Percentiles rank a stretch among this genome's conserved stretches.
Evolutionary conservation across 139 green algal genomes (phyloP).

Genomic region (Picocystis salinarum): DNA sequence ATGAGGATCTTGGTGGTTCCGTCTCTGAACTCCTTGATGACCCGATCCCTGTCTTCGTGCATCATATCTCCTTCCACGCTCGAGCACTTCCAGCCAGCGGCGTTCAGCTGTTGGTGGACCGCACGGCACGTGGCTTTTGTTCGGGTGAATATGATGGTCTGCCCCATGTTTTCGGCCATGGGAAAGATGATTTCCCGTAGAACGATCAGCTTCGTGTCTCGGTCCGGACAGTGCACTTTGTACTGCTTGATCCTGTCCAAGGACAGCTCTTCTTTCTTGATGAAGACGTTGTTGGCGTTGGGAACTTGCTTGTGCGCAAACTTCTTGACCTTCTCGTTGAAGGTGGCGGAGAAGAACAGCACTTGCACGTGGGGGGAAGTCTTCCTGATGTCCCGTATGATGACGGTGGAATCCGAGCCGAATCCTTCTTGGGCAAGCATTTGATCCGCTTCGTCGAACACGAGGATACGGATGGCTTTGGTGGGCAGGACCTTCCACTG

Average conservation of each 20-base stretch:
- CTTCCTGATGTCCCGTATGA: conserved; percentile 21
- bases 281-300: conserved; percentile 51
- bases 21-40: conserved; percentile 79
- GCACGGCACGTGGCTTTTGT: conserved; percentile 9
- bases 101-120: conserved; percentile 37
- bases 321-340: conserved; percentile 75
- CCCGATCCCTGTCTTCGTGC: conserved; percentile 53
- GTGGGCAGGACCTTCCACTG: conserved; percentile 42
- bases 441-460: conserved; percentile 98
- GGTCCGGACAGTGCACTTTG: conserved; percentile 50
- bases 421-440: conserved; percentile 65
- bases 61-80: conserved; percentile 67
- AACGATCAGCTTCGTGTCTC: conserved; percentile 59
- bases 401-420: conserved; percentile 4
- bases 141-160: conserved; percentile 97
- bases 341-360: conserved; percentile 92
- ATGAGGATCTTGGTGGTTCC: conserved; percentile 91
- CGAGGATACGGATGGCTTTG: conserved; percentile 57
- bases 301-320: conserved; percentile 35
- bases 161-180: conserved; percentile 84
- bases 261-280: conserved; percentile 74
- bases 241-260: conserved; percentile 98
- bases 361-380: conserved; percentile 30
- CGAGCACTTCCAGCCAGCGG: conserved; percentile 82
- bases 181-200: conserved; percentile 81